Conservation (phyloP, 768 basidiomycete genomes). For the Termitomyces sp. region DNA sequence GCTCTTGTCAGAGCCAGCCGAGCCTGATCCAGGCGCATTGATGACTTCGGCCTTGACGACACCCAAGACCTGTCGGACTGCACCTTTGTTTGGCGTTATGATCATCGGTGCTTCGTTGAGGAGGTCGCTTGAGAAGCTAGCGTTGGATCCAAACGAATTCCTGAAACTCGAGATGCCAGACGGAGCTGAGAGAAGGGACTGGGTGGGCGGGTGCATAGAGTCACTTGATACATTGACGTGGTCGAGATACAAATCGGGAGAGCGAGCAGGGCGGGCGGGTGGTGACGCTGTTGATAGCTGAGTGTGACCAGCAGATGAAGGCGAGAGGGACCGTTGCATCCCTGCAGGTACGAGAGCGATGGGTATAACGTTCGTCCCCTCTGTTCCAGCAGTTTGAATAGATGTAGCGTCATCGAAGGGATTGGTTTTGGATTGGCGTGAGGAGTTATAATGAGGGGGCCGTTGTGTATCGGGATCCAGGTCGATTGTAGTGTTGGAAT, state of each 20-base stretch:
- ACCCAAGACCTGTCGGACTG: conserved; percentile 69
- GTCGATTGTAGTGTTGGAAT: conserved; percentile 51
- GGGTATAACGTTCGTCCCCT: conserved; percentile 83
- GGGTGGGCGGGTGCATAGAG: conserved; percentile 34
- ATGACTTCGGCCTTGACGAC: conserved; percentile 80
- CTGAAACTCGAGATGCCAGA: conserved; percentile 54
- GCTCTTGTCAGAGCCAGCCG: conserved; percentile 36
- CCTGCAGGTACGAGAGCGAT: conserved; percentile 75
- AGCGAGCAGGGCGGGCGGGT: conserved; percentile 54
- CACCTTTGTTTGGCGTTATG: conserved; percentile 62
- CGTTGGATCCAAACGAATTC: conserved; percentile 70
- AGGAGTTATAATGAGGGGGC: conserved; percentile 26
- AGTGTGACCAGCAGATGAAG: conserved; percentile 25
- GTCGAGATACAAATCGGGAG: conserved; percentile 59
- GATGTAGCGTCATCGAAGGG: conserved; percentile 78
- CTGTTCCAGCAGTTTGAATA: conserved; percentile 79
- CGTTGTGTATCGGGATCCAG: conserved; percentile 51
- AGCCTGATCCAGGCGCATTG: conserved; percentile 46
- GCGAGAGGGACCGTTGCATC: conserved; percentile 29
- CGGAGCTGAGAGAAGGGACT: conserved; percentile 44
- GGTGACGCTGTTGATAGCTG: conserved; percentile 33
- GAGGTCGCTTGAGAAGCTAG: conserved; percentile 76
- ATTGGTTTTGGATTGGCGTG: conserved; percentile 44
- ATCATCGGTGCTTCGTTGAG: conserved; percentile 81
- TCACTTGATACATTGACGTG: conserved; percentile 61